Evolutionary conservation across 768 basidiomycete genomes (phyloP).

Genomic region (Podaxis pistillaris): DNA sequence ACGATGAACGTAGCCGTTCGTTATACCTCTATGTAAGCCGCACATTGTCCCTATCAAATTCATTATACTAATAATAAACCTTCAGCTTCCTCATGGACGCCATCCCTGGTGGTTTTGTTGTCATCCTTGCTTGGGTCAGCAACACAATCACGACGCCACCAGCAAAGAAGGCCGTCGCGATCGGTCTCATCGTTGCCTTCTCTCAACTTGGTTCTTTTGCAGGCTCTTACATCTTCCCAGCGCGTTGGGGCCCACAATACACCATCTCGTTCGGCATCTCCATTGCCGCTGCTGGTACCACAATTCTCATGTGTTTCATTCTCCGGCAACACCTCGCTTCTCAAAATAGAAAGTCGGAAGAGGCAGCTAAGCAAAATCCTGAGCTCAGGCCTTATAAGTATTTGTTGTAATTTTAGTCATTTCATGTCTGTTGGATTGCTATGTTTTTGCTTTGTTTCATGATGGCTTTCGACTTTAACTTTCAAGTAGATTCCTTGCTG

Average conservation of each 20-base stretch:
- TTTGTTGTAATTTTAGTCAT: background rate
- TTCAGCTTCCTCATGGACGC: slow-evolving; percentile 25
- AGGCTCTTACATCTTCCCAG: slow-evolving; percentile 60
- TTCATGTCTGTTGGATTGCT: background rate
- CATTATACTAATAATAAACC: background rate
- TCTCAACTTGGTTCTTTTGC: slow-evolving; percentile 54
- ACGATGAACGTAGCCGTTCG: slow-evolving; percentile 49
- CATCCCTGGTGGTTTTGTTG: slow-evolving; percentile 43
- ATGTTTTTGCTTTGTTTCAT: background rate
- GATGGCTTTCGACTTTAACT: background rate
- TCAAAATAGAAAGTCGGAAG: slow-evolving; percentile 26
- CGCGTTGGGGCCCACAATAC: slow-evolving; percentile 51
- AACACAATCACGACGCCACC: slow-evolving; percentile 53
- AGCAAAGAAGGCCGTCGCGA: slow-evolving; percentile 64
- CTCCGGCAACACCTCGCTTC: slow-evolving; percentile 27
- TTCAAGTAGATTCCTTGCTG: no score
- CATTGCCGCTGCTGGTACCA: slow-evolving; percentile 42
- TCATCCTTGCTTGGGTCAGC: slow-evolving; percentile 34
- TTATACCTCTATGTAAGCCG: slow-evolving; percentile 51
- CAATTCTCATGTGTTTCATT: slow-evolving; percentile 33
- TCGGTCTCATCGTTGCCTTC: slow-evolving; percentile 65
- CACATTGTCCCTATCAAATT: background rate
- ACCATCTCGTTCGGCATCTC: slow-evolving; percentile 53
- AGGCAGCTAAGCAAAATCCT: slow-evolving; percentile 2
- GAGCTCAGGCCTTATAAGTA: slow-evolving; percentile 6